phyloP scores from a whole-genome alignment of 2,329 filamentous ascomycete genomes.

The Raffaelea albimanens region DNA sequence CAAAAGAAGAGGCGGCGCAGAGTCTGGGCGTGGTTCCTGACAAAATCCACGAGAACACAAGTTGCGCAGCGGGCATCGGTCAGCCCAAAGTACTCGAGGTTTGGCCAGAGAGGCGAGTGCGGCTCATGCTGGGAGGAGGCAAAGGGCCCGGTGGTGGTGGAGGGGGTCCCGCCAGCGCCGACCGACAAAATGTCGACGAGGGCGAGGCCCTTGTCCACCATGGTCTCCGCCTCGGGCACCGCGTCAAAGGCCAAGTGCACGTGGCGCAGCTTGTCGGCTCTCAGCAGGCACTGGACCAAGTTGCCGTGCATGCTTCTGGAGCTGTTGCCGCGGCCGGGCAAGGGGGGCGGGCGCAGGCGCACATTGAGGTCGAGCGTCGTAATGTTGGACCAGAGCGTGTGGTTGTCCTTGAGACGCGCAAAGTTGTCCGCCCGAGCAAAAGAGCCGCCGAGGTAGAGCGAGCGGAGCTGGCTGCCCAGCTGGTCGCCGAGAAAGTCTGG shows the following conservation, averaged over 20 bases:
- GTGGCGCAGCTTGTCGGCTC: neutral
- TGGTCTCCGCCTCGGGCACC: too few relatives aligned
- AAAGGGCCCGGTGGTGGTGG: neutral
- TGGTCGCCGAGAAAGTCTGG: neutral
- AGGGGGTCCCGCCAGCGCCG: neutral
- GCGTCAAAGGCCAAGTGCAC: neutral
- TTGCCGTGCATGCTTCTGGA: too few relatives aligned
- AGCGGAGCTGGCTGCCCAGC: neutral
- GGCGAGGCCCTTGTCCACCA: neutral
- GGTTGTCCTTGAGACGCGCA: neutral
- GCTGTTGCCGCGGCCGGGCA: too few relatives aligned
- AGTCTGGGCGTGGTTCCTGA: neutral
- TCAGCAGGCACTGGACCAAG: neutral
- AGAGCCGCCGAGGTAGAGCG: neutral
- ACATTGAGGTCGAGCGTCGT: neutral
- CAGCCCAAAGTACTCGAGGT: neutral
- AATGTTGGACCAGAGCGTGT: neutral
- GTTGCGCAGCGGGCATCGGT: neutral
- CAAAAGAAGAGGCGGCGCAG: neutral
- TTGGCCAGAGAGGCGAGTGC: neutral
- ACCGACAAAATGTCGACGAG: neutral
- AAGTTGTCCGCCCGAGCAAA: neutral
- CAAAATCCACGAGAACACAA: neutral
- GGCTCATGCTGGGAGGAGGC: neutral
- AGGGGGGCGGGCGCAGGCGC: too few relatives aligned